Base-by-base conservation (phyloP, 2,329 filamentous ascomycete genomes). In the Mycosphaerella arachidis region DNA sequence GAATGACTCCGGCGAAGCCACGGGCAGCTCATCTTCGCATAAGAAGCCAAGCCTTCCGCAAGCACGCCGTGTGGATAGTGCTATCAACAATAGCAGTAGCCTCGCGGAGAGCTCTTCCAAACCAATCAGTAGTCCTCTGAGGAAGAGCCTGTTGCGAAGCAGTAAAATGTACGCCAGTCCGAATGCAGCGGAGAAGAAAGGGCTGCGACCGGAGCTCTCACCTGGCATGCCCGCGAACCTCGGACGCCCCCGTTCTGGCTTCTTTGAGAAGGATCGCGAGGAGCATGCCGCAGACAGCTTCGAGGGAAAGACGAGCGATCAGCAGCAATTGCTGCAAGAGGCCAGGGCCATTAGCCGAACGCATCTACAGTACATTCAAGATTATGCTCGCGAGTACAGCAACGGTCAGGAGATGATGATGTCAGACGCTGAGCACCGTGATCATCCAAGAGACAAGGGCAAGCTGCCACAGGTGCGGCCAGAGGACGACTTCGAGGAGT, bases 261-360 rank as follows among this genome's bases (percentile, higher is more conserved):
- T 52, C 29, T 52, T 52, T n/a, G 35, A 20, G 30, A 52, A n/a
- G n/a, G 29, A 20, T 52, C 50, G n/a, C 50, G 10, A 63, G 13
- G 57, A 55, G 5, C 53, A 60, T 20, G 55, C 50, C 16, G 62
- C 53, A 6, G 59, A 64, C 43, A 61, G 58, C 46, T 59, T 63
- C n/a, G 62, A 67, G 24, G 71, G 69, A 61, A 69, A 70, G 43
- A 67, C 67, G 12, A 66, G 62, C 35, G 69, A 73, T 61, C 68
- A 70, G n/a, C 62, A 67, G 33, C 71, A 72, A 56, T 57, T 72
- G 27, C 59, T 69, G 0, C 48, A 51, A 31, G 70, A 73, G 61
- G 62, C 67, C 56, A 31, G 50, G n/a, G 27, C 30, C 18, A 35
- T 29, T 13, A 18, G 50, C 18, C 50, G 50, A 55, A 52, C 52